phyloP scores from a whole-genome alignment of 139 green algal species.

The Chlamydomonas sp. region DNA sequence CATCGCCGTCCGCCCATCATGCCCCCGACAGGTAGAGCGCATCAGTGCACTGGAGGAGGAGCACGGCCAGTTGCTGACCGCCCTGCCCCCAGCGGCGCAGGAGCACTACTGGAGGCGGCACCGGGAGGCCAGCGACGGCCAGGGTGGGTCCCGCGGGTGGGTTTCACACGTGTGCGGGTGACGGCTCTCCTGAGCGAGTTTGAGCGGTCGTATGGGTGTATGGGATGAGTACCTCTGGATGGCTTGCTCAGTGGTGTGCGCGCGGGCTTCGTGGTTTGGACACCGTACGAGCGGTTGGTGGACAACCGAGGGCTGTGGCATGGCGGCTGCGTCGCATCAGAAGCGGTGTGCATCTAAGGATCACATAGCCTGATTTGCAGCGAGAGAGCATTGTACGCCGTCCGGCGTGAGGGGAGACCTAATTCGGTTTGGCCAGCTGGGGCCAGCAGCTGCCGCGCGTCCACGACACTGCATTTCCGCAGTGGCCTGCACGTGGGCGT shows the following conservation, averaged over 20 bases:
- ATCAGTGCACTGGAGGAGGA: conserved; percentile 55
- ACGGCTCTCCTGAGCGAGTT: background rate
- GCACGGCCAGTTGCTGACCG: conserved; percentile 50
- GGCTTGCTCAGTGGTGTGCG: too few relatives aligned
- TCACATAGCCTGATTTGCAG: too few relatives aligned
- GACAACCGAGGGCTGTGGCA: too few relatives aligned
- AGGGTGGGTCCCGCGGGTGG: background rate
- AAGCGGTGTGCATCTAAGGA: too few relatives aligned
- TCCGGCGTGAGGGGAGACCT: too few relatives aligned
- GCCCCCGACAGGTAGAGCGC: conserved; percentile 4
- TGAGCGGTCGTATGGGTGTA: background rate
- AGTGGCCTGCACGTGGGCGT: background rate
- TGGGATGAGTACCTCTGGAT: too few relatives aligned
- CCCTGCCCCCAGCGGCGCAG: conserved; percentile 43
- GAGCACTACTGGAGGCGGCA: conserved; percentile 49
- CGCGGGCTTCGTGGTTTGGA: too few relatives aligned
- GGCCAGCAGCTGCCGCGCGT: background rate
- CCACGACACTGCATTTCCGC: too few relatives aligned
- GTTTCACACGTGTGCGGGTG: background rate
- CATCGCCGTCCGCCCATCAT: background rate
- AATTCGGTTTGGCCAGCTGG: too few relatives aligned
- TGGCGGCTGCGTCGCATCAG: too few relatives aligned
- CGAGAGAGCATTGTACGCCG: too few relatives aligned
- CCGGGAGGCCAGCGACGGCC: conserved; percentile 47
- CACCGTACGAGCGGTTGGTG: too few relatives aligned